These are phyloP conservation scores for Firmiana major DNA, from an alignment of 345 rosid species.

Conservation along the genomic window DNA sequence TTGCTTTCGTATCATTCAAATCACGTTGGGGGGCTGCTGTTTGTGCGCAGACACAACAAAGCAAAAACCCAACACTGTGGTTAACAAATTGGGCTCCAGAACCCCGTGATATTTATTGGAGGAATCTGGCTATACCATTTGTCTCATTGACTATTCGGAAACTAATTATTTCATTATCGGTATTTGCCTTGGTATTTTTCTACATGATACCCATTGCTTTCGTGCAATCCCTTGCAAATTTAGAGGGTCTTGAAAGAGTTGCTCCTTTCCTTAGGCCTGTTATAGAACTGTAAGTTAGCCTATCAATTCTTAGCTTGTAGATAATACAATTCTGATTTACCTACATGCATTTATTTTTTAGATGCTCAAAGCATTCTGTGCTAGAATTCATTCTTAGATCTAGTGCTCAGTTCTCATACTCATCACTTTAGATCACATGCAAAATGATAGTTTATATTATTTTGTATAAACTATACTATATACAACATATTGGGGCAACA, in stretches of 20 bases:
- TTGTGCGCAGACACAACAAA: conserved; percentile 97
- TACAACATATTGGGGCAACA: neutral
- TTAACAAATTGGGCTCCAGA: conserved; percentile 95
- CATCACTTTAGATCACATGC: neutral
- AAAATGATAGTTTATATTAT: neutral
- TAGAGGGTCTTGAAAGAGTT: conserved; percentile 83
- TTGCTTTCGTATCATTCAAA: conserved; percentile 83
- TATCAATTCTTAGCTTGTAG: neutral
- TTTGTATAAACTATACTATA: neutral
- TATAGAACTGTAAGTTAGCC: conserved; percentile 67
- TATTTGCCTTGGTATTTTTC: conserved; percentile 88
- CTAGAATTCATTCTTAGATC: neutral
- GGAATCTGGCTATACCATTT: conserved; percentile 86
- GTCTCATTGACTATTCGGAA: conserved; percentile 77
- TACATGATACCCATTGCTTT: conserved; percentile 99
- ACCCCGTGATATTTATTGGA: conserved; percentile 96
- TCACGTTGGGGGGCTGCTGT: conserved; percentile 98
- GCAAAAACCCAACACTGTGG: conserved; percentile 89
- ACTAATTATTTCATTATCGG: conserved; percentile 60
- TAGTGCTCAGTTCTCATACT: neutral
- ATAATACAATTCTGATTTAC: neutral
- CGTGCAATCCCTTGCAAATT: conserved; percentile 95
- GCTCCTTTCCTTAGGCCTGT: conserved; percentile 96
- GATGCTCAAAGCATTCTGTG: neutral
- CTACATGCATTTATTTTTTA: neutral